Percentiles rank a stretch among this genome's conserved stretches.
These are phyloP conservation scores for Lolium rigidum DNA, from an alignment of 176 grass and related monocot species.

Conservation along the genomic window DNA sequence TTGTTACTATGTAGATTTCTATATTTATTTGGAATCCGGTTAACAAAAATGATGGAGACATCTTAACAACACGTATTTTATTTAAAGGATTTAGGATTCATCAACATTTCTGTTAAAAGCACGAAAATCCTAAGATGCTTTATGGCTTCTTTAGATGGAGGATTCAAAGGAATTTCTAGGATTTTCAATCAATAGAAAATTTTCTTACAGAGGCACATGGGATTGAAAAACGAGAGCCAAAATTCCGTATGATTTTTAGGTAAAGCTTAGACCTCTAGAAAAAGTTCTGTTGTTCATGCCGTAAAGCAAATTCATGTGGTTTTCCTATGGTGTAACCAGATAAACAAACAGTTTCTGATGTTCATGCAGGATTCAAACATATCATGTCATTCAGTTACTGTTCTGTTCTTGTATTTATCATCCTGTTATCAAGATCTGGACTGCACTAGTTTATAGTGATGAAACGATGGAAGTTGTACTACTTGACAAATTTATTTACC, in stretches of 20 bases:
- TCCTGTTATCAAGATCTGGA: too few relatives aligned
- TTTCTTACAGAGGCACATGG: neutral
- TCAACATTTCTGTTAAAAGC: constrained; percentile 3
- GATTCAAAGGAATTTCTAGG: neutral
- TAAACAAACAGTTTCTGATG: neutral
- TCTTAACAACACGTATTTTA: neutral
- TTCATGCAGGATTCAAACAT: constrained; percentile 3
- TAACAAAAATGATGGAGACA: neutral
- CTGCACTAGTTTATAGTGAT: too few relatives aligned
- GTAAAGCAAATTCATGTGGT: neutral
- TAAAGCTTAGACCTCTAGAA: neutral
- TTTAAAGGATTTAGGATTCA: neutral
- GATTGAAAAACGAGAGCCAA: neutral
- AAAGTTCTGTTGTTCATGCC: neutral
- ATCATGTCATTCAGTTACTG: neutral
- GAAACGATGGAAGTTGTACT: too few relatives aligned
- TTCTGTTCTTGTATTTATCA: neutral
- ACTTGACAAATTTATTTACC: too few relatives aligned
- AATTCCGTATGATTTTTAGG: neutral
- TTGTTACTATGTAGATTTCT: neutral
- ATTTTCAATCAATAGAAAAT: neutral
- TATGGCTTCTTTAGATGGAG: neutral
- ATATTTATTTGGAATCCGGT: neutral
- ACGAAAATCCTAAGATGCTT: neutral
- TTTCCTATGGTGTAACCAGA: neutral